Evolutionary conservation across 1,284 basidiomycete genomes (phyloP).

Genomic region (Pisolithus thermaeus): DNA sequence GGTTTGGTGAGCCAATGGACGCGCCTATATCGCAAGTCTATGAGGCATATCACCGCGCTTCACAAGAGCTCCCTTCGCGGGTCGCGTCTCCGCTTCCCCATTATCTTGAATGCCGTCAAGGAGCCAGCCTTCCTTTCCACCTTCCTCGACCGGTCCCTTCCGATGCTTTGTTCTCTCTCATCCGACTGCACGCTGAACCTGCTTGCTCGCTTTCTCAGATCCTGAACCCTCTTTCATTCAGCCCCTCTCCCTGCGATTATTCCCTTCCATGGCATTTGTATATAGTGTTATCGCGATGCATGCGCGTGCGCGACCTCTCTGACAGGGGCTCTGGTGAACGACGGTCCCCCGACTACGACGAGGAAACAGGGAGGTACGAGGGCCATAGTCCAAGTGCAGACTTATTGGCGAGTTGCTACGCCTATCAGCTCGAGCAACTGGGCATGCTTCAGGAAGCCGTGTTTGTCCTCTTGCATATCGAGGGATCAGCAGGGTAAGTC

Average conservation of each 20-base stretch:
- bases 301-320: conserved; percentile 79
- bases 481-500: conserved; percentile 65
- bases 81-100: conserved; percentile 68
- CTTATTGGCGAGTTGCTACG: conserved; percentile 77
- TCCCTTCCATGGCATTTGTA: conserved; percentile 93
- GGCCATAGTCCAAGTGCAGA: conserved; percentile 84
- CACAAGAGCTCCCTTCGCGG: conserved; percentile 36
- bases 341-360: conserved; percentile 33
- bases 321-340: conserved; percentile 57
- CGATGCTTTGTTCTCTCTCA: conserved; percentile 82
- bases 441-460: conserved; percentile 83
- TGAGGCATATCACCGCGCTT: conserved; percentile 56
- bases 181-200: conserved; percentile 73
- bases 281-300: conserved; percentile 77
- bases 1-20: conserved; percentile 81
- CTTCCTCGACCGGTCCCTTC: conserved; percentile 28
- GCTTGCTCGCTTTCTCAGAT: conserved; percentile 57
- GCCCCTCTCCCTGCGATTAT: conserved; percentile 72
- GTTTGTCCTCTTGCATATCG: conserved; percentile 88
- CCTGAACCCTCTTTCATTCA: conserved; percentile 68
- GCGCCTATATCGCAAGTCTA: conserved; percentile 69
- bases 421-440: conserved; percentile 77
- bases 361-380: conserved; percentile 42
- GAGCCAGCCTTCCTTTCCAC: conserved; percentile 29
- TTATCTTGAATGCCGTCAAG: conserved; percentile 45